Percentiles rank a stretch among this genome's conserved stretches.
Evolutionary conservation across 2,329 filamentous ascomycete species (phyloP).

Genomic region (Hypoxylon sp.): DNA sequence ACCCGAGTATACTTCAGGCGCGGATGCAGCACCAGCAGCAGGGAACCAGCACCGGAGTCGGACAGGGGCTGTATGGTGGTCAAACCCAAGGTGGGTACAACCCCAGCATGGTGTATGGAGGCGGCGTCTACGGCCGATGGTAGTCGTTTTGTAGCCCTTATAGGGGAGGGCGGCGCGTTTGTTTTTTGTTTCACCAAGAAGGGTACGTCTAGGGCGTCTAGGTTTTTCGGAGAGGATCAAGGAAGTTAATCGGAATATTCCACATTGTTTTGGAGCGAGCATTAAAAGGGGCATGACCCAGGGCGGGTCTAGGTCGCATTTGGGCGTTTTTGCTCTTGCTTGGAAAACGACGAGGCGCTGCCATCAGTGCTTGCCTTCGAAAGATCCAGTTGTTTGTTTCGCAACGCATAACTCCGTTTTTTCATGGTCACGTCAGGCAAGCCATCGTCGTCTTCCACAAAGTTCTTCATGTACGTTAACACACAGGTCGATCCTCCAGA

Average conservation of each 20-base stretch:
- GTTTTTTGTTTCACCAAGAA: conserved; percentile 49
- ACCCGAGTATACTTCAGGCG: conserved; percentile 99
- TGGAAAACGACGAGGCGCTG: conserved; percentile 55
- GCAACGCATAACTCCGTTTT: conserved; percentile 55
- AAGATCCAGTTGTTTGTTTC: conserved; percentile 50
- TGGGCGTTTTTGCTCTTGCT: conserved; percentile 56
- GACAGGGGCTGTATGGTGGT: conserved; percentile 91
- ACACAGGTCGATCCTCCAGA: conserved; percentile 59
- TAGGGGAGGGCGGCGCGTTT: conserved; percentile 46
- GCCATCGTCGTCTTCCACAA: conserved; percentile 79
- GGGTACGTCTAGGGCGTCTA: conserved; percentile 52
- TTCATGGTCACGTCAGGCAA: conserved; percentile 70
- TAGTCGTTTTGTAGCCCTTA: conserved; percentile 56
- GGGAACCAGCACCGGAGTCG: conserved; percentile 81
- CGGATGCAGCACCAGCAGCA: conserved; percentile 92
- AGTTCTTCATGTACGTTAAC: conserved; percentile 77
- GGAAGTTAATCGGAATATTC: conserved; percentile 53
- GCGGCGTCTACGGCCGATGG: conserved; percentile 79
- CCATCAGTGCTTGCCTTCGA: conserved; percentile 52
- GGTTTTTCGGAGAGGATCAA: conserved; percentile 50
- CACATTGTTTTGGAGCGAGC: conserved; percentile 63
- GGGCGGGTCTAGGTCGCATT: conserved; percentile 55
- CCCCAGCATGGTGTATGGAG: conserved; percentile 83
- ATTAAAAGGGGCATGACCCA: conserved; percentile 60
- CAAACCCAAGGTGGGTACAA: conserved; percentile 97